phyloP scores from a whole-genome alignment of 2,329 filamentous ascomycete species.

The Colletotrichum godetiae region DNA sequence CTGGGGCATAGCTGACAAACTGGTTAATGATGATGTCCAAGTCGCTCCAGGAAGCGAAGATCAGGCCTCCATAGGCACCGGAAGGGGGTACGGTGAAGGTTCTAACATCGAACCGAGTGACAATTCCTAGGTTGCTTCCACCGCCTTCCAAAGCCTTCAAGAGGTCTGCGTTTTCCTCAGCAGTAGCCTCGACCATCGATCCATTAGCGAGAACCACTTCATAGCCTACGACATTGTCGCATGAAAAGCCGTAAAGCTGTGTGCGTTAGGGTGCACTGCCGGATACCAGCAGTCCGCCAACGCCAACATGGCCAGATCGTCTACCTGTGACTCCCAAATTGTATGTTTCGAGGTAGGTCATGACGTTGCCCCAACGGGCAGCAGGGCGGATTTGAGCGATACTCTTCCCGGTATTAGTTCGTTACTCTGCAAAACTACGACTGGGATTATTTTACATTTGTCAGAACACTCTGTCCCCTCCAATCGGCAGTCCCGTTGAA shows the following conservation, averaged over 20 bases:
- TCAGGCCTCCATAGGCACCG: constrained; percentile 15
- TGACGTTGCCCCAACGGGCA: constrained; percentile 39
- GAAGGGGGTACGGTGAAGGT: constrained; percentile 7
- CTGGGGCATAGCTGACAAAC: constrained; percentile 13
- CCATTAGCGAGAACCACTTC: constrained; percentile 59
- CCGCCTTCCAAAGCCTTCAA: constrained; percentile 61
- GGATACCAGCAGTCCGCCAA: constrained; percentile 46
- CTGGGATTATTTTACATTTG: background rate
- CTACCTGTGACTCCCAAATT: constrained; percentile 40
- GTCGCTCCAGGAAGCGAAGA: constrained; percentile 11
- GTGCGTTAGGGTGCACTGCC: constrained; percentile 40
- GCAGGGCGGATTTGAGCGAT: constrained; percentile 45
- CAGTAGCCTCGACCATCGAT: constrained; percentile 52
- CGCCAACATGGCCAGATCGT: constrained; percentile 39
- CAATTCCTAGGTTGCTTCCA: constrained; percentile 57
- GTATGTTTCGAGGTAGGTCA: constrained; percentile 36
- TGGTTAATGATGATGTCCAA: background rate
- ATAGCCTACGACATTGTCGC: constrained; percentile 55
- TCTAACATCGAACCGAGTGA: constrained; percentile 47
- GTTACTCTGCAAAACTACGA: background rate
- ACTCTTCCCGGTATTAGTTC: background rate
- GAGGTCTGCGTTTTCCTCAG: constrained; percentile 51
- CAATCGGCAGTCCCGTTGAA: constrained; percentile 5
- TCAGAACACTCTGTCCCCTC: constrained; percentile 5
- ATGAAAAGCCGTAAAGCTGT: constrained; percentile 49